These are phyloP conservation scores for Catenaria anguillulae DNA, from an alignment of 371 early-diverging fungal genomes.

Conservation along the genomic window DNA sequence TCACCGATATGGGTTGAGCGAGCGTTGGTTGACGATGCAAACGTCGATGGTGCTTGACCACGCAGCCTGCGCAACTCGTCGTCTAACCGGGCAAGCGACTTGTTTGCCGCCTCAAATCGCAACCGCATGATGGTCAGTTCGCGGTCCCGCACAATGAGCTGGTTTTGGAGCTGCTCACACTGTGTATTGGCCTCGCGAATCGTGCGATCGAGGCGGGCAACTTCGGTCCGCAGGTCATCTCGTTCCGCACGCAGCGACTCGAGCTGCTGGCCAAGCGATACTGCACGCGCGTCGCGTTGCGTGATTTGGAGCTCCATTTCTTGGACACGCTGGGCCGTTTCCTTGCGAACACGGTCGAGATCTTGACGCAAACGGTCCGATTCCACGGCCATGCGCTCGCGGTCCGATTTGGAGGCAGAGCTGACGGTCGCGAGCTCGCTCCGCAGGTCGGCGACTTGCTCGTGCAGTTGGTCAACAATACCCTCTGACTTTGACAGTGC, in stretches of 20 bases:
- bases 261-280: neutral
- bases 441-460: conserved; percentile 15
- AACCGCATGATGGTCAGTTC: neutral
- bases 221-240: neutral
- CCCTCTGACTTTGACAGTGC: conserved; percentile 19
- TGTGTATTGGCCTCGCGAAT: neutral
- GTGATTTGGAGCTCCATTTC: neutral
- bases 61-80: neutral
- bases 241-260: neutral
- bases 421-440: conserved; percentile 10
- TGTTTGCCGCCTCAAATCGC: neutral
- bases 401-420: conserved; percentile 1
- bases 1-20: too few species aligned
- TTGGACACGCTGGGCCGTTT: neutral
- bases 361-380: neutral
- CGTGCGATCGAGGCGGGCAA: neutral
- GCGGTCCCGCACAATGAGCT: neutral
- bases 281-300: neutral
- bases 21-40: too few species aligned
- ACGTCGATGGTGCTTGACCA: too few species aligned
- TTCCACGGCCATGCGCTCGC: neutral
- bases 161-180: neutral
- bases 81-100: neutral
- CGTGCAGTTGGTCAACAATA: conserved; percentile 11
- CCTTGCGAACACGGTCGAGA: neutral